phyloP scores from a whole-genome alignment of 176 grass and related monocot species.

The Poa annua region DNA sequence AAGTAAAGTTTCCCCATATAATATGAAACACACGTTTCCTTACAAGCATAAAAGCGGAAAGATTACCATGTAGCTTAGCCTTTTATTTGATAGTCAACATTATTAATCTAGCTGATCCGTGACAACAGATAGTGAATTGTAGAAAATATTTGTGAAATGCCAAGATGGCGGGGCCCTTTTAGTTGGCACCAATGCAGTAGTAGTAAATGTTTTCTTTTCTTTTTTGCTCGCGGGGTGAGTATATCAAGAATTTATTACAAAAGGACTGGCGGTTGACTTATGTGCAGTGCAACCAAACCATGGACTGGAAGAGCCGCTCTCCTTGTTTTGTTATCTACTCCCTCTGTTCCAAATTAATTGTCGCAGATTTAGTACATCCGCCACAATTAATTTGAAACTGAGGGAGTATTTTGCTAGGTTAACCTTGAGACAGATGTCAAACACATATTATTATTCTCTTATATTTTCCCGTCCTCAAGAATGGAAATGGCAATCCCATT shows the following conservation, averaged over 20 bases:
- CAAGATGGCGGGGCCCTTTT: not conserved
- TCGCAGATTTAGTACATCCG: too few relatives aligned
- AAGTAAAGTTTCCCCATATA: not conserved
- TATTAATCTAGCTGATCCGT: not conserved
- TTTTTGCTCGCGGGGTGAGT: slow-evolving; percentile 2
- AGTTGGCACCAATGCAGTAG: not conserved
- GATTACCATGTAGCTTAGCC: not conserved
- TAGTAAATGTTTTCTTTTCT: not conserved
- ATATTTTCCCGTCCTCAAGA: not conserved
- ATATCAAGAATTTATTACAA: not conserved
- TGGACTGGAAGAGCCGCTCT: not conserved
- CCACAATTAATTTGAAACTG: too few relatives aligned
- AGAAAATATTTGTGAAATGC: slow-evolving; percentile 22
- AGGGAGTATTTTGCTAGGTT: not conserved
- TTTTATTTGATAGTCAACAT: slow-evolving; percentile 23
- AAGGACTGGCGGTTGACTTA: slow-evolving; percentile 2
- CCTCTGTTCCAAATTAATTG: too few relatives aligned
- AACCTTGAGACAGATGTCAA: not conserved
- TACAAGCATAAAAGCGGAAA: slow-evolving; percentile 11
- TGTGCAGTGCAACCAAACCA: not conserved
- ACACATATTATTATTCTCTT: not conserved
- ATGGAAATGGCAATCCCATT: not conserved
- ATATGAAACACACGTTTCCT: not conserved
- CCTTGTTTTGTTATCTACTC: slow-evolving; percentile 11
- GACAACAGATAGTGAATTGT: not conserved